These are phyloP conservation scores for Yarrowia galli DNA, from an alignment of 1,139 yeast genomes.

Conservation along the genomic window DNA sequence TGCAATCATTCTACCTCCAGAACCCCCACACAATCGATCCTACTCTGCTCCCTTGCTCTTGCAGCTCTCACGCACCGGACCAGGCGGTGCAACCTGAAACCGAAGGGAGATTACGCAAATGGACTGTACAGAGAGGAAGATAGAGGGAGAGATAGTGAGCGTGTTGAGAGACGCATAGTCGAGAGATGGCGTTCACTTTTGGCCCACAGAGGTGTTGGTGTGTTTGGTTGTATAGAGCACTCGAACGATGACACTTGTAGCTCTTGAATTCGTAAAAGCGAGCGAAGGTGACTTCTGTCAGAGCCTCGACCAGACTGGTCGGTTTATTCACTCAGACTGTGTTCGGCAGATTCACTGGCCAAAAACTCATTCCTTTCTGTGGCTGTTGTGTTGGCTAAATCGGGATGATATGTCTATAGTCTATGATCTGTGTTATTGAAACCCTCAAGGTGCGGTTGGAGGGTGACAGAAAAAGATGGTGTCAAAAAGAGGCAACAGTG, in stretches of 20 bases:
- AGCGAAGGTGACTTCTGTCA: no score
- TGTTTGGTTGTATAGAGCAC: no score
- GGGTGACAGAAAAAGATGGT: no score
- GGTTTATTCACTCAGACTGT: no score
- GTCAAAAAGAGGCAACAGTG: no score
- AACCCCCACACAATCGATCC: background rate
- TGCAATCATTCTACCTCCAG: no score
- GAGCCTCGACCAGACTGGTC: no score
- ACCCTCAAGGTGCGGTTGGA: no score
- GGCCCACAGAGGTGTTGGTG: background rate
- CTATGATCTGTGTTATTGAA: no score
- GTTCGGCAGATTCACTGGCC: no score
- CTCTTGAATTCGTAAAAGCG: background rate
- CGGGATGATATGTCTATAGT: background rate
- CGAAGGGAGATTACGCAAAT: slow-evolving; percentile 14
- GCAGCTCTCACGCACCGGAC: background rate
- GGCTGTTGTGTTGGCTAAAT: slow-evolving; percentile 8
- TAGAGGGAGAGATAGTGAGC: background rate
- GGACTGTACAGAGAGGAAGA: background rate
- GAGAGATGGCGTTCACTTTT: background rate
- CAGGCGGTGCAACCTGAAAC: slow-evolving; percentile 35
- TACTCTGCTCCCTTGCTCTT: slow-evolving; percentile 5
- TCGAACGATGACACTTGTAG: no score
- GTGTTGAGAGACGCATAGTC: no score
- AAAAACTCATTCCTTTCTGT: background rate